phyloP scores from a whole-genome alignment of 2,329 filamentous ascomycete species.

The Cladosporium colombiae region DNA sequence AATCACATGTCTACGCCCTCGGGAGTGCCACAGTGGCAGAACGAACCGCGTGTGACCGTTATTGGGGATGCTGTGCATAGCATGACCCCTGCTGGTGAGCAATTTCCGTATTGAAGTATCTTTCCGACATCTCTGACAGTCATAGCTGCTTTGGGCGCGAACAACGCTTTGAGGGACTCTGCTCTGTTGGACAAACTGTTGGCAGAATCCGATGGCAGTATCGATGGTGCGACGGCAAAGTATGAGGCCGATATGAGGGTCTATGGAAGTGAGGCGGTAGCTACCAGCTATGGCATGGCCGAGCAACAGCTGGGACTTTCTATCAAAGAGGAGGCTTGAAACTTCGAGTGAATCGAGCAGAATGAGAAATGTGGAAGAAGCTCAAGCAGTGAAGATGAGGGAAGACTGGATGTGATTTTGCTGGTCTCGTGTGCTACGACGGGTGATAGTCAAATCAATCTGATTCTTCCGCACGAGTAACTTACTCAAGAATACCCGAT shows the following conservation, averaged over 20 bases:
- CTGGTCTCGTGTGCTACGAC: no score
- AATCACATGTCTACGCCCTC: slow-evolving; percentile 63
- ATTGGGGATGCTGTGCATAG: slow-evolving; percentile 61
- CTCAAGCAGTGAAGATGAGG: no score
- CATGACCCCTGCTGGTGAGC: slow-evolving; percentile 53
- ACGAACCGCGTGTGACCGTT: slow-evolving; percentile 59
- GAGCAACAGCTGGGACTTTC: slow-evolving; percentile 40
- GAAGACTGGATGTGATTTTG: no score
- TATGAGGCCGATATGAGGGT: slow-evolving; percentile 47
- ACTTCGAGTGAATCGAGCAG: no score
- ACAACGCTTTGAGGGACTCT: slow-evolving; percentile 58
- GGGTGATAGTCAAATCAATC: no score
- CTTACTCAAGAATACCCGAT: no score
- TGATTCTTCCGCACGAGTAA: no score
- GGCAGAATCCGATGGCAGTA: slow-evolving; percentile 53
- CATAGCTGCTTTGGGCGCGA: slow-evolving; percentile 56
- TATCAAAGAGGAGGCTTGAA: not conserved
- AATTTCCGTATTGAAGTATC: no score
- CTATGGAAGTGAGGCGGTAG: slow-evolving; percentile 59
- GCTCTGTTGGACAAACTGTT: slow-evolving; percentile 56
- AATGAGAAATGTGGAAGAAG: not conserved
- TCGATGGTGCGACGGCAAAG: slow-evolving; percentile 39
- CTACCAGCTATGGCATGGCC: slow-evolving; percentile 55
- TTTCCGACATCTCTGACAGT: not conserved
- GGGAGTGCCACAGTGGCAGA: slow-evolving; percentile 62